A percentile compares a stretch with the other conserved stretches of the same genome.
Conservation (phyloP, 164 flowering plant genomes). For the Magnolia sinica region DNA sequence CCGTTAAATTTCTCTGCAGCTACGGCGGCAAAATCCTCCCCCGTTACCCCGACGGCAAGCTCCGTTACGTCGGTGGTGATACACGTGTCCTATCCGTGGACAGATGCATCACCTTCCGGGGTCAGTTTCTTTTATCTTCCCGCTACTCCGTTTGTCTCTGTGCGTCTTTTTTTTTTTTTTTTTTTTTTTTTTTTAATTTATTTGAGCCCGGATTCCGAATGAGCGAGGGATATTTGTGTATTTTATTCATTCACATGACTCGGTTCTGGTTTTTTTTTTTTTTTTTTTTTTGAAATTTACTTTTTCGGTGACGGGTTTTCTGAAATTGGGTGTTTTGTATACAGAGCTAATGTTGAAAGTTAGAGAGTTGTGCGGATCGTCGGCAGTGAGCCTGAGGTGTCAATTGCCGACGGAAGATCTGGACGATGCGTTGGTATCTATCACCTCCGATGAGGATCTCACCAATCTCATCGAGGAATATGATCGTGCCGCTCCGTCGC, state of each 20-base stretch:
- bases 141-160: neutral
- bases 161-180: neutral
- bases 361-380: slow-evolving; percentile 63
- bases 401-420: slow-evolving; percentile 86
- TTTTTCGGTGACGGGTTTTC: neutral
- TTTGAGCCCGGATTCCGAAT: neutral
- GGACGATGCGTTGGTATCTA: slow-evolving; percentile 82
- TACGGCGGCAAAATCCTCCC: slow-evolving; percentile 94
- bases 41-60: slow-evolving; percentile 82
- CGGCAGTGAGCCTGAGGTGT: slow-evolving; percentile 62
- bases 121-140: neutral
- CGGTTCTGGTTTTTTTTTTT: neutral
- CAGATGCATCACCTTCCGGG: slow-evolving; percentile 68
- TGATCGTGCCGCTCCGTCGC: slow-evolving; percentile 41
- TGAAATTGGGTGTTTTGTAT: neutral
- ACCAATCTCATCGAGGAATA: slow-evolving; percentile 81
- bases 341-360: slow-evolving; percentile 76
- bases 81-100: slow-evolving; percentile 80
- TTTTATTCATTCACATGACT: neutral
- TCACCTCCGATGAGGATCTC: slow-evolving; percentile 86
- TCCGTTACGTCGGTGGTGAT: slow-evolving; percentile 87
- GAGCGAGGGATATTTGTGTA: no score
- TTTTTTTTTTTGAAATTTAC: neutral
- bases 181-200: no score
- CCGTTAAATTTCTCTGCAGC: slow-evolving; percentile 80